A percentile compares a stretch with the other conserved stretches of the same genome.
phyloP scores from a whole-genome alignment of 768 basidiomycete species.

The Naganishia kalamii region DNA sequence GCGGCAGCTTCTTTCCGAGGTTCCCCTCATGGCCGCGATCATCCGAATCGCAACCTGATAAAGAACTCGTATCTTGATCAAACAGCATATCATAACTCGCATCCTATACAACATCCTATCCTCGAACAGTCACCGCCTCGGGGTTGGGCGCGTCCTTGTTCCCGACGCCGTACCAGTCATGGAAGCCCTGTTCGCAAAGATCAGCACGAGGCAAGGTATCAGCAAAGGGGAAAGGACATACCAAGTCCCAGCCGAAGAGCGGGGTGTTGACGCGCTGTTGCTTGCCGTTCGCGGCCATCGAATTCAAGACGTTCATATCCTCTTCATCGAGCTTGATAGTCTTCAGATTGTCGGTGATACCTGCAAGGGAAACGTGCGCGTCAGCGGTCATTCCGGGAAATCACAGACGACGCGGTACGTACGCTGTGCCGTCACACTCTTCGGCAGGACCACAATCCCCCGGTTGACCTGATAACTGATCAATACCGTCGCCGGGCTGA shows the following conservation, averaged over 20 bases:
- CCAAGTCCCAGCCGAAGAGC: conserved; percentile 27
- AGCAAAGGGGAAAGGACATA: not conserved
- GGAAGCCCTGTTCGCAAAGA: conserved; percentile 25
- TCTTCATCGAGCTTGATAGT: conserved; percentile 29
- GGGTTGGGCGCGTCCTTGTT: conserved; percentile 26
- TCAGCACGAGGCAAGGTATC: not conserved
- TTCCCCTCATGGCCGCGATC: no score
- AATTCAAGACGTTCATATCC: conserved; percentile 31
- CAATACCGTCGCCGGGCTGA: conserved; percentile 61
- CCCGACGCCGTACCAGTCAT: conserved; percentile 37
- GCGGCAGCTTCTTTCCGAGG: no score
- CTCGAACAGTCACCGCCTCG: not conserved
- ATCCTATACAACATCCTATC: not conserved
- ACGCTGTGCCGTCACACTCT: conserved; percentile 67
- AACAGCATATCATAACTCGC: not conserved
- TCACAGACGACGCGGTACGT: conserved; percentile 28
- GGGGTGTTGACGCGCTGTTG: conserved; percentile 33
- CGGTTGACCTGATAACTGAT: conserved; percentile 69
- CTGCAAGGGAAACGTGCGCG: conserved; percentile 26
- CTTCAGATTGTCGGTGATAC: conserved; percentile 40
- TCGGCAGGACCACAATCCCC: conserved; percentile 64
- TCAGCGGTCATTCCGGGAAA: not conserved
- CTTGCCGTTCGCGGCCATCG: conserved; percentile 32
- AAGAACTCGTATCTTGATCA: no score
- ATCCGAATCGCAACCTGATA: no score